Conservation (phyloP, 768 basidiomycete species). For the Auricularia sp. region DNA sequence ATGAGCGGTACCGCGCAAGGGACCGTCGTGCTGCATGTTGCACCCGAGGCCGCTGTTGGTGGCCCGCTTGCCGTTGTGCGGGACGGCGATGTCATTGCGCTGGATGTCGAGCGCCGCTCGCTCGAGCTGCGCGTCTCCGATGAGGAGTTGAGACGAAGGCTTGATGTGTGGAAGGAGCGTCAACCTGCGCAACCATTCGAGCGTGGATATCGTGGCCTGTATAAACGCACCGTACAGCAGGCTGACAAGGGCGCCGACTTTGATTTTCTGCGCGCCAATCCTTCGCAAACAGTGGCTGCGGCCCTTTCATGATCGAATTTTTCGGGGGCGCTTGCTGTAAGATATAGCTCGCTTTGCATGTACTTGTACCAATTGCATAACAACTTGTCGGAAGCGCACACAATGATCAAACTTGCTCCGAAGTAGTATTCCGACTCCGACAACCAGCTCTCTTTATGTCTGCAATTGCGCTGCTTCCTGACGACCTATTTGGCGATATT, state of each 20-base stretch:
- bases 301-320: too few species aligned
- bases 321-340: too few species aligned
- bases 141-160: slow-evolving; percentile 7
- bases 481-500: too few species aligned
- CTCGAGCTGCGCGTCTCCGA: slow-evolving; percentile 10
- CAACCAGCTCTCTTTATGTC: too few species aligned
- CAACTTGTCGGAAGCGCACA: too few species aligned
- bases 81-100: slow-evolving; percentile 19
- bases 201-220: slow-evolving; percentile 15
- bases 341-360: too few species aligned
- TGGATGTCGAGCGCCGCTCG: slow-evolving; percentile 23
- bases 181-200: neutral
- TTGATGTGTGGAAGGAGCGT: neutral
- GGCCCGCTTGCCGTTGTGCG: slow-evolving; percentile 16
- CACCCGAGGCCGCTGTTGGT: slow-evolving; percentile 17
- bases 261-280: slow-evolving; percentile 13
- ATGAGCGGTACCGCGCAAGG: slow-evolving; percentile 19
- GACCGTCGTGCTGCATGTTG: slow-evolving; percentile 18
- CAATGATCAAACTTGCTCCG: too few species aligned
- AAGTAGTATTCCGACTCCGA: too few species aligned
- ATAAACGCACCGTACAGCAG: slow-evolving; percentile 11
- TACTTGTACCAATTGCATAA: too few species aligned
- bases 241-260: slow-evolving; percentile 16
- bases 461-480: too few species aligned
- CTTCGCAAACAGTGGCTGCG: too few species aligned